These are phyloP conservation scores for Globisporangium emineosum DNA, from an alignment of 352 stramenopile species.

Conservation along the genomic window DNA sequence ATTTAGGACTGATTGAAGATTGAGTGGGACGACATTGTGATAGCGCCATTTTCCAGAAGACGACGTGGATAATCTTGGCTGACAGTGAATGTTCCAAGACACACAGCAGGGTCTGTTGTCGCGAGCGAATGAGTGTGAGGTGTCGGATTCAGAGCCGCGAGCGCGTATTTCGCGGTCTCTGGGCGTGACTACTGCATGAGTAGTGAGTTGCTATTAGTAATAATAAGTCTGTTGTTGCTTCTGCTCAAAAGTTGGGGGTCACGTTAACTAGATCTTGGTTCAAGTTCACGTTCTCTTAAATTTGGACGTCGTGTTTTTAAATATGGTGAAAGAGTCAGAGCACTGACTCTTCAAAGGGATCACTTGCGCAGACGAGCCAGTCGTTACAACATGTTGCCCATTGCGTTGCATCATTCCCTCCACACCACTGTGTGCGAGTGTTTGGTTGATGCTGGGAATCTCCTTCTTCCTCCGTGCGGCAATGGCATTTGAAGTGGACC, in stretches of 20 bases:
- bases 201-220: no score
- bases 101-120: no score
- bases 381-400: neutral
- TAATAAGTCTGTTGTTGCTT: no score
- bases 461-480: no score
- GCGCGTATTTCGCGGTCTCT: neutral
- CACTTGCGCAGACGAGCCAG: constrained; percentile 3
- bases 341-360: neutral
- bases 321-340: neutral
- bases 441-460: neutral
- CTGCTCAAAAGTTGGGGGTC: neutral
- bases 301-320: neutral
- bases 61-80: neutral
- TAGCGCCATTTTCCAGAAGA: neutral
- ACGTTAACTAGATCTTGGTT: neutral
- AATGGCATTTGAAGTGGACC: no score
- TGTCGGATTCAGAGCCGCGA: neutral
- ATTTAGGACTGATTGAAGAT: neutral
- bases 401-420: neutral
- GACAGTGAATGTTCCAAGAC: no score
- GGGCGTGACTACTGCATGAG: no score
- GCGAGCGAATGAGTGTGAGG: neutral
- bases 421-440: neutral
- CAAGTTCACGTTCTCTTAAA: neutral
- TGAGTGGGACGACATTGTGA: constrained; percentile 3